Conservation (phyloP, 768 basidiomycete species). For the Ephemerocybe angulata region DNA sequence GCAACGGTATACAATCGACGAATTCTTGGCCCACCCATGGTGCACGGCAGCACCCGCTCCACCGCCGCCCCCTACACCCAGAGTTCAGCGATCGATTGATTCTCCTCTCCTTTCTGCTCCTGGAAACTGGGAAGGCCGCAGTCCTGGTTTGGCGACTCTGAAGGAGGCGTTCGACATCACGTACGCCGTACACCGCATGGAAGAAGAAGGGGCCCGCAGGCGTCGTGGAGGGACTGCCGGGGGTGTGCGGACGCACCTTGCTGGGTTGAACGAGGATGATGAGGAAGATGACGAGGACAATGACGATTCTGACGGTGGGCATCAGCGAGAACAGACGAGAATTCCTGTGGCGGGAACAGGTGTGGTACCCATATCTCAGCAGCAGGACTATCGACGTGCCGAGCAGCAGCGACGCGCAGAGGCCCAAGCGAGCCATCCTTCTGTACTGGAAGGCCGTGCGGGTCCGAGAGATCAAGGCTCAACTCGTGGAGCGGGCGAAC, state of each 20-base stretch:
- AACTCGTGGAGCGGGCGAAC: slow-evolving; percentile 8
- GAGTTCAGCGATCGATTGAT: slow-evolving; percentile 60
- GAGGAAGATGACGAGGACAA: slow-evolving; percentile 54
- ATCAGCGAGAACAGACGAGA: slow-evolving; percentile 26
- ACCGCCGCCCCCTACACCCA: slow-evolving; percentile 65
- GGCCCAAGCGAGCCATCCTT: slow-evolving; percentile 1
- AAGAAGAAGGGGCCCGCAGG: slow-evolving; percentile 91
- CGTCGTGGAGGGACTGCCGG: slow-evolving; percentile 81
- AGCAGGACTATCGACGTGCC: background rate
- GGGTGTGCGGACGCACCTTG: slow-evolving; percentile 73
- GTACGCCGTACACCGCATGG: slow-evolving; percentile 98
- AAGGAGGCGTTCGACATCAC: slow-evolving; percentile 99
- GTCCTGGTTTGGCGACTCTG: slow-evolving; percentile 87
- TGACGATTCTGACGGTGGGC: slow-evolving; percentile 35
- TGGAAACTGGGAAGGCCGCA: slow-evolving; percentile 73
- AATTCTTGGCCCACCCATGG: slow-evolving; percentile 97
- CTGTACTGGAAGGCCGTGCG: slow-evolving; percentile 32
- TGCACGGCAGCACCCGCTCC: slow-evolving; percentile 68
- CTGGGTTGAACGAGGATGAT: slow-evolving; percentile 90
- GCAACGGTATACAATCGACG: slow-evolving; percentile 95
- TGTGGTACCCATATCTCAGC: background rate
- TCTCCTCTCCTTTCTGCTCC: slow-evolving; percentile 86
- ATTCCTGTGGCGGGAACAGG: background rate
- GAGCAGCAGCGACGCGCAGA: background rate
- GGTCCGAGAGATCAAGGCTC: slow-evolving; percentile 33